Evolutionary conservation across 257 asterid genomes (phyloP), one percentile per base, ranked within the genome.

Genomic region (Przewalskia tangutica): DNA sequence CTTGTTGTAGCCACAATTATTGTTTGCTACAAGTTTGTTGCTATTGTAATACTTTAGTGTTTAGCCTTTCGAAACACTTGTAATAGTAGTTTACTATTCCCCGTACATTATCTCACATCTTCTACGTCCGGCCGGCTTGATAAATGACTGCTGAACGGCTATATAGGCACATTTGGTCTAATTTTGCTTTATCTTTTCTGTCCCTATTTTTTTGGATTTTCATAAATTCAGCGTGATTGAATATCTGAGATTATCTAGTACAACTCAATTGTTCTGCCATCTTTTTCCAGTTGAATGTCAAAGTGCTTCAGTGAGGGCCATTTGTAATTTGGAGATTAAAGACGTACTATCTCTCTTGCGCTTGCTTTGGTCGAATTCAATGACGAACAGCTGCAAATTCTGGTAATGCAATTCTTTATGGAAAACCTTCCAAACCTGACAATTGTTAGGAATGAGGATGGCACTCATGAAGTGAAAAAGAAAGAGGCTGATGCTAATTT

Each of bases 281-380:
- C 67, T 83, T 60, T 73, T 86, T 82, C 62, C 91, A 94, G 58
- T 93, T 76, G 95, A 91, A 86, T 88, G 93, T 51, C 97, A 90
- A 87, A 81, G 84, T 66, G 90, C 91, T 80, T 94, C 98, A 84
- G 90, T 92, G 83, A 91, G 92, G 89, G 97, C 97, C 77, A 90
- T 93, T 62, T 92, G 97, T 20, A 93, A 91, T 89, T 87, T 89
- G 82, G 94, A 93, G 84, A 88, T 92, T 67, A 95, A 89, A 77
- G 95, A 88, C 84, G 60, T 90, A 80, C 83, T 36, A 65, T 91
- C 97, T 75, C 88, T 77, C 88, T 51, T 93, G 77, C 89, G 84
- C 67, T 84, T 95, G 70, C 89, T 92, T 23, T 86, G 89, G 62
- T 92, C 97, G 27, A 80, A 86, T 87, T 91, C 85, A 84, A 66